Evolutionary conservation across 805 yeast genomes (phyloP).

Genomic region (Monosporozyma aquatica): DNA sequence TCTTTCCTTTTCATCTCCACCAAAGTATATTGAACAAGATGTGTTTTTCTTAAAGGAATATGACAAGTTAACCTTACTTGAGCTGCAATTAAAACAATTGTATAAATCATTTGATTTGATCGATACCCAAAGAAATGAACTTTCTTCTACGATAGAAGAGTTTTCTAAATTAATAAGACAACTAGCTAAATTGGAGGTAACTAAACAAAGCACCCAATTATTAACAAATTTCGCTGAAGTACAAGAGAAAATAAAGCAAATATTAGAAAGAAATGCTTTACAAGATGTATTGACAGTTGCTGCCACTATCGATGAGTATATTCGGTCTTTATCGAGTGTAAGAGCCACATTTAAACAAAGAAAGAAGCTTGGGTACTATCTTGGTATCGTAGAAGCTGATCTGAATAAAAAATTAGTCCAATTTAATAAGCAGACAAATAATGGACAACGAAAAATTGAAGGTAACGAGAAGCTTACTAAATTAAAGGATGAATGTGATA

Average conservation of each 20-base stretch:
- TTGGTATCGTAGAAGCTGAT: constrained; percentile 43
- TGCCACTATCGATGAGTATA: constrained; percentile 79
- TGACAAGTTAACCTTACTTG: constrained; percentile 60
- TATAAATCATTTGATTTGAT: constrained; percentile 65
- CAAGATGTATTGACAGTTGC: constrained; percentile 85
- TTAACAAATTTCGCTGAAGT: constrained; percentile 63
- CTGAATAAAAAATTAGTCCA: constrained; percentile 37
- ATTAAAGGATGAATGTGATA: constrained; percentile 48
- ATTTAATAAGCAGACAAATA: constrained; percentile 35
- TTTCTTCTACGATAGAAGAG: constrained; percentile 61
- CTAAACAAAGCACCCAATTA: constrained; percentile 53
- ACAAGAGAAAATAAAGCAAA: constrained; percentile 60
- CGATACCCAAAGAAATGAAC: constrained; percentile 65
- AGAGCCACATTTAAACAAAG: constrained; percentile 68
- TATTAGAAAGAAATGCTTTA: constrained; percentile 65
- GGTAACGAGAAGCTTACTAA: constrained; percentile 25
- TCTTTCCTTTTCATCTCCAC: constrained; percentile 60
- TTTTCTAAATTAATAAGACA: constrained; percentile 47
- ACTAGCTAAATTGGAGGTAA: constrained; percentile 66
- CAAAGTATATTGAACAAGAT: constrained; percentile 69
- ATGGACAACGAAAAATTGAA: constrained; percentile 38
- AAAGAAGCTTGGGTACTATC: constrained; percentile 42
- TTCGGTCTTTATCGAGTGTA: constrained; percentile 66
- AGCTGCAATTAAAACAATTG: constrained; percentile 59
- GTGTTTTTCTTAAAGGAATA: constrained; percentile 65